A percentile compares a stretch with the other conserved stretches of the same genome.
Conservation (phyloP, 345 rosid species). For the Arabis alpina region DNA sequence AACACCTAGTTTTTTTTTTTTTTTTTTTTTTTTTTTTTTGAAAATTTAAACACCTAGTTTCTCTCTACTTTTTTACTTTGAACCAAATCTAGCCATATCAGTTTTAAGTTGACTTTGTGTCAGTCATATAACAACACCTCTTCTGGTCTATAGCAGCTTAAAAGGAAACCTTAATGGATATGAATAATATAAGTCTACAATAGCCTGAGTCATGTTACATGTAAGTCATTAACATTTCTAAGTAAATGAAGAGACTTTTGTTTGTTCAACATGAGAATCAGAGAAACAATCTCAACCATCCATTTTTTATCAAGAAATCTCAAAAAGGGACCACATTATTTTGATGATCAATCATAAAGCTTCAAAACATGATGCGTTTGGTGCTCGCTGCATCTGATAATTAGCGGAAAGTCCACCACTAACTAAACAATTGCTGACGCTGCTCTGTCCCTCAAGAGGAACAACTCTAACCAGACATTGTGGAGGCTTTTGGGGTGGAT, state of each 20-base stretch:
- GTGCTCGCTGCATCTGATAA: constrained; percentile 49
- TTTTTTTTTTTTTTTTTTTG: no score
- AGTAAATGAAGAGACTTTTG: constrained; percentile 15
- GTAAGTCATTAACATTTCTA: constrained; percentile 5
- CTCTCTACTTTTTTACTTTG: constrained; percentile 18
- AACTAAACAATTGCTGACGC: constrained; percentile 41
- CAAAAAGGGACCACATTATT: constrained; percentile 30
- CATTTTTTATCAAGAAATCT: constrained; percentile 26
- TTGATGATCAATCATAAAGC: constrained; percentile 38
- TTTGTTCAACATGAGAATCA: constrained; percentile 28
- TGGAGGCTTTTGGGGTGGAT: constrained; percentile 37
- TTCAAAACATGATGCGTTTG: constrained; percentile 43
- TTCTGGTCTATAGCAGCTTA: constrained; percentile 20
- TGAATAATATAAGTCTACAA: constrained; percentile 12
- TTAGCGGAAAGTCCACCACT: constrained; percentile 38
- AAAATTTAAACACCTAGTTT: constrained; percentile 30
- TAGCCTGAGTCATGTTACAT: constrained; percentile 28
- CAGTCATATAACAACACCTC: constrained; percentile 30
- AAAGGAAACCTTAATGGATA: constrained; percentile 20
- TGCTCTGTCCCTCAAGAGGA: constrained; percentile 42
- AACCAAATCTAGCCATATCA: constrained; percentile 21
- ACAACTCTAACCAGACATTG: constrained; percentile 43
- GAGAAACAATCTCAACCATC: constrained; percentile 42
- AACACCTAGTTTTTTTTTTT: constrained; percentile 31
- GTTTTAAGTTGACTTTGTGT: constrained; percentile 26